These are phyloP conservation scores for Pyrrhoderma lamaoense DNA, from an alignment of 1,284 basidiomycete species.

Conservation along the genomic window DNA sequence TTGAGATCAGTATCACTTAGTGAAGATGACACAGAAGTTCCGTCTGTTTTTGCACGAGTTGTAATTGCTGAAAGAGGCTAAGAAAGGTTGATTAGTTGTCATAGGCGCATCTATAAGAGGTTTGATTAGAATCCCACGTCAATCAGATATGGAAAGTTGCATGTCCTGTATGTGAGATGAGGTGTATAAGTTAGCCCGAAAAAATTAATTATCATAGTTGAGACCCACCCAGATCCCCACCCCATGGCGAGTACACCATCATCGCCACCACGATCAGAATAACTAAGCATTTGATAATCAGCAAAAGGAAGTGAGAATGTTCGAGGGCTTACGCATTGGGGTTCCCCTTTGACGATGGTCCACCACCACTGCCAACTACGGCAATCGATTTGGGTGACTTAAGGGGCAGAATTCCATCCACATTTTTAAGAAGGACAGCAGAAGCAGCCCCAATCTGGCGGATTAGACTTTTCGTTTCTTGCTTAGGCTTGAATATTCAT, in stretches of 20 bases:
- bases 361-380: slow-evolving; percentile 40
- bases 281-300: neutral
- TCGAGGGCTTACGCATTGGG: slow-evolving; percentile 30
- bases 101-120: neutral
- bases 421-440: slow-evolving; percentile 75
- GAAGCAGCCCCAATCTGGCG: slow-evolving; percentile 63
- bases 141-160: slow-evolving; percentile 28
- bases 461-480: slow-evolving; percentile 33
- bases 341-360: slow-evolving; percentile 31
- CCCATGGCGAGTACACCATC: slow-evolving; percentile 42
- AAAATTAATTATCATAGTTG: too few species aligned
- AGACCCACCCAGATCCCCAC: slow-evolving; percentile 44
- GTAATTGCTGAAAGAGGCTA: slow-evolving; percentile 45
- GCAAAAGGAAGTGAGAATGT: neutral
- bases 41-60: slow-evolving; percentile 33
- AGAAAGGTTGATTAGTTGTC: neutral
- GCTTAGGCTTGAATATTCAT: neutral
- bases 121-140: slow-evolving; percentile 18
- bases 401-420: slow-evolving; percentile 39
- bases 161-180: too few species aligned
- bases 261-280: slow-evolving; percentile 13
- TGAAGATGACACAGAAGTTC: slow-evolving; percentile 39
- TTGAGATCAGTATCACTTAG: slow-evolving; percentile 51
- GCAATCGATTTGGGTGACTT: slow-evolving; percentile 37
- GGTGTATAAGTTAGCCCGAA: too few species aligned